Evolutionary conservation across 768 basidiomycete species (phyloP), one percentile per base, ranked within the genome.

Genomic region (Trametes punicea): DNA sequence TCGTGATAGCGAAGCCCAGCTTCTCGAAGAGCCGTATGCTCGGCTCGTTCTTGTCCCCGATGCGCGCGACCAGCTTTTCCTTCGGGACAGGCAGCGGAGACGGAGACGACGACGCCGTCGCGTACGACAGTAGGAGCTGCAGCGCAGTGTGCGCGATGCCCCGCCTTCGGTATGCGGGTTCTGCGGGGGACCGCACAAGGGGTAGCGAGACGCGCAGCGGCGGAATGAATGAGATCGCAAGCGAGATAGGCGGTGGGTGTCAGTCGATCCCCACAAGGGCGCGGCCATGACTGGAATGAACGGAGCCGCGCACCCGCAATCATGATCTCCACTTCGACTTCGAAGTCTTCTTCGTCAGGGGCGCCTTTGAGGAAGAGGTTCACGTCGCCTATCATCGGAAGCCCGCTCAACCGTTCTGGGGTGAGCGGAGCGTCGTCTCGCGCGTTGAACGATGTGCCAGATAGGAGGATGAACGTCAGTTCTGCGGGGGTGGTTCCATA

Each of bases 251-350:
- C 21, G 44, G 26, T 39, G 34, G 13, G 11, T 10, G 40, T 27
- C 23, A 27, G 44, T 39, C 18, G 23, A 13, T 21, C 23, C 3
- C 26, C 23, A 20, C 15, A 5, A 27, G 30, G 39, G 13, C 38
- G 29, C 4, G 6, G 15, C 29, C 27, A 31, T 11, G 36, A 38
- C 5, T 15, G 36, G 36, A 38, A 33, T 27, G 25, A 46, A 31
- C 41, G 51, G 49, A 33, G 18, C n/a, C 36, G 29, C 46, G 61
- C 59, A 85, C 90, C 88, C 64, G 93, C 93, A 57, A 96, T 88
- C 94, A 96, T 98, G 57, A 96, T 85, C 69, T 96, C 93, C 25
- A 85, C 81, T 65, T 98, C 95, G 2, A 83, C 90, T 59, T 93
- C 85, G 52, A 82, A 79, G 30, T 72, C 72, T 9, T 61, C 61